Evolutionary conservation across 2,329 filamentous ascomycete species (phyloP), one percentile per base, ranked within the genome.

Genomic region (Parafenestella ontariensis): DNA sequence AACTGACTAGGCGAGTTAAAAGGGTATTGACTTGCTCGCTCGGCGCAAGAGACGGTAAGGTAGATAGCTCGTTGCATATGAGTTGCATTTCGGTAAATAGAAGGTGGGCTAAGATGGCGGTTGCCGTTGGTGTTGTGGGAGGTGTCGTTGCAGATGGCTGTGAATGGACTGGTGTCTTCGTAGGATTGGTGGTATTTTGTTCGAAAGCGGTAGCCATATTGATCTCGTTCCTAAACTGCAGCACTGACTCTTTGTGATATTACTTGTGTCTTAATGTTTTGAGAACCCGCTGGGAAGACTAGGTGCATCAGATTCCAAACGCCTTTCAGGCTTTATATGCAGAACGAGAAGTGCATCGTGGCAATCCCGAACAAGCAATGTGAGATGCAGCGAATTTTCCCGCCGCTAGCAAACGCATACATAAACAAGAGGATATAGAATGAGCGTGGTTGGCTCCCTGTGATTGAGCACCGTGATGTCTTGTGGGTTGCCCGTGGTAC

Each of bases 1-100:
- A 53, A 0, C 56, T 52, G 1, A 80, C 77, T 1, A 80, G 65
- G 1, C 69, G 63, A 1, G 68, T 71, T 42, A 81, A 74, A 0
- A 77, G 54, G 2, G 17, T 47, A 46, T 80, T 77, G 41, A 77
- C 61, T 20, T 61, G 48, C 0, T 63, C 46, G 15, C 68, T 64
- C 1, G 78, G 78, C 2, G 58, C 54, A 5, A 80, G 64, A 21
- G 48, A 60, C 0, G 60, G 44, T 6, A 72, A 54, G 1, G 36
- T 36, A 11, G 23, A 47, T 8, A 74, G 55, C 0, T 43, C 24
- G 5, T 44, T 24, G 33, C 69, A 49, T 13, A 73, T 71, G 8
- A 28, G 15, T 21, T 45, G 49, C 2, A 74, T 66, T 10, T 73
- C 61, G 8, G 54, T 24, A 18, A 66, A 37, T 3, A 74, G 46